Evolutionary conservation across 345 rosid genomes (phyloP).

Genomic region (Corymbia maculata): DNA sequence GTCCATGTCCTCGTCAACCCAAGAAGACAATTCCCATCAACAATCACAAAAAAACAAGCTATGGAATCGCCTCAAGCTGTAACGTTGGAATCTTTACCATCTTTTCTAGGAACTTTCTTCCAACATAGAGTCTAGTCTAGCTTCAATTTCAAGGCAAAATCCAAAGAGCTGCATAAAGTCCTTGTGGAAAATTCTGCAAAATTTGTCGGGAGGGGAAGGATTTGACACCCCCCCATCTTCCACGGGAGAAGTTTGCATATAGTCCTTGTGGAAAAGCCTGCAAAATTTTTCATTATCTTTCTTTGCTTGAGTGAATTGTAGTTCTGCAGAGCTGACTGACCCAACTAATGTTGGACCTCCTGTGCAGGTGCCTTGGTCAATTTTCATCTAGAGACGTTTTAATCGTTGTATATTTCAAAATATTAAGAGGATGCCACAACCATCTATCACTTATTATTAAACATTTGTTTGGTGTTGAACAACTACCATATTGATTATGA

Average conservation of each 20-base stretch:
- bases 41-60: too few species aligned
- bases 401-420: rapidly evolving
- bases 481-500: rapidly evolving
- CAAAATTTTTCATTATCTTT: background rate
- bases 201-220: background rate
- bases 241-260: background rate
- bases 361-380: background rate
- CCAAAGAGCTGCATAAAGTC: background rate
- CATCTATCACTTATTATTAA: background rate
- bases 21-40: too few species aligned
- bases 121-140: background rate
- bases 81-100: background rate
- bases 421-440: background rate
- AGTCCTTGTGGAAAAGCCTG: too few species aligned
- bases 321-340: background rate
- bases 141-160: too few species aligned
- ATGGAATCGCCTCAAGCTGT: rapidly evolving
- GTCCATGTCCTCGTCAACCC: background rate
- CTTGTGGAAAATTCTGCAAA: background rate
- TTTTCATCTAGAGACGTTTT: background rate
- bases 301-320: background rate
- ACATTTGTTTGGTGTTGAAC: background rate
- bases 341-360: background rate
- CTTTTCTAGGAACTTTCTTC: background rate
- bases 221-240: background rate